Evolutionary conservation across 257 asterid species (phyloP).

Genomic region (Forsythia viridissima): DNA sequence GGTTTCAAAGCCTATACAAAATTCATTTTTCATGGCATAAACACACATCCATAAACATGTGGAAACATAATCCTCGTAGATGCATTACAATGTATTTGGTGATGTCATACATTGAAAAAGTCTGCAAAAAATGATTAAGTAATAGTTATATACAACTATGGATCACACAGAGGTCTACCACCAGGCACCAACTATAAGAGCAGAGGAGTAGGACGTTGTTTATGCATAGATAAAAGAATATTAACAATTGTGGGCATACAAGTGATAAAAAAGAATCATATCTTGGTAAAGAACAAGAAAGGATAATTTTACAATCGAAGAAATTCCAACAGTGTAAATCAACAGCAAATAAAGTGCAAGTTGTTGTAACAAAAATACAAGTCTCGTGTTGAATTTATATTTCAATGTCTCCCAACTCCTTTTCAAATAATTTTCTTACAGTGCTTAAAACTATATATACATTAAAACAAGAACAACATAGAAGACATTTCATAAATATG

Average conservation of each 20-base stretch:
- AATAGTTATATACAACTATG: background rate
- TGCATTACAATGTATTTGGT: background rate
- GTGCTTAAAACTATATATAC: too few species aligned
- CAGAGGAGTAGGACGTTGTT: background rate
- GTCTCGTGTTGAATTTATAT: background rate
- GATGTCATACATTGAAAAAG: background rate
- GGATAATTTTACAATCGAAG: background rate
- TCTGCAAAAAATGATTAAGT: background rate
- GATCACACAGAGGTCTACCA: background rate
- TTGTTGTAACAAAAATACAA: conserved; percentile 1
- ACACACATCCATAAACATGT: too few species aligned
- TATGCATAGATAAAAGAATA: background rate
- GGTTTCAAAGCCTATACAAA: too few species aligned
- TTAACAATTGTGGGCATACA: background rate
- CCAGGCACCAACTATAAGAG: background rate
- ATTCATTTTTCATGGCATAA: too few species aligned
- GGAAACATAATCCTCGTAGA: too few species aligned
- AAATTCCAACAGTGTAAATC: background rate
- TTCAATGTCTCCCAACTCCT: conserved; percentile 1
- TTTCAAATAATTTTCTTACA: background rate
- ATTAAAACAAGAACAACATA: background rate
- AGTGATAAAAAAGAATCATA: background rate
- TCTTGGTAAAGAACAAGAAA: background rate
- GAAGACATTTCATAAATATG: background rate
- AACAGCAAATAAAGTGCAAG: background rate